A percentile compares a stretch with the other conserved stretches of the same genome.
phyloP scores from a whole-genome alignment of 179 eudicot genomes.

The Sideroxylon spinosum region DNA sequence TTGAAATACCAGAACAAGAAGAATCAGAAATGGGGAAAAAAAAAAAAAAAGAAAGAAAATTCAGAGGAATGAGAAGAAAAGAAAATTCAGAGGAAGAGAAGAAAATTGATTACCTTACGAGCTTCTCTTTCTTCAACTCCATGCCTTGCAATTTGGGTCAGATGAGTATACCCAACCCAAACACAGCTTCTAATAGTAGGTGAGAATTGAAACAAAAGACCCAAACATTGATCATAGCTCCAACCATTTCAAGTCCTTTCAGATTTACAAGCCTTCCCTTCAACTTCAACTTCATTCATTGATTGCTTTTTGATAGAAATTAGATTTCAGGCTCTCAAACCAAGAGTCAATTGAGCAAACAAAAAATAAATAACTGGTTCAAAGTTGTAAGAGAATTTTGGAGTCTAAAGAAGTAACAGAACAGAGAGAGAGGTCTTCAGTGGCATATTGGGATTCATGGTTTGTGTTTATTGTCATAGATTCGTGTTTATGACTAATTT shows the following conservation, averaged over 20 bases:
- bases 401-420: neutral
- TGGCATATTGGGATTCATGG: no score
- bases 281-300: neutral
- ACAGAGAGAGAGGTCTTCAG: no score
- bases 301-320: neutral
- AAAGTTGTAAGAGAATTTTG: neutral
- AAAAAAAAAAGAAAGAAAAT: neutral
- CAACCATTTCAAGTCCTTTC: neutral
- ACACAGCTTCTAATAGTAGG: neutral
- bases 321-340: neutral
- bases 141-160: conserved; percentile 15
- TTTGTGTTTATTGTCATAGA: no score
- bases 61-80: no score
- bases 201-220: neutral
- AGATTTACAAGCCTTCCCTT: neutral
- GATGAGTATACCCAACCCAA: neutral
- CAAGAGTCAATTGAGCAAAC: neutral
- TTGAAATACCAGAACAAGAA: neutral
- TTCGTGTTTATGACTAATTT: no score
- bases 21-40: neutral
- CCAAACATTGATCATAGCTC: neutral
- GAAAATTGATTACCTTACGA: conserved; percentile 28
- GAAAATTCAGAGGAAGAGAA: no score
- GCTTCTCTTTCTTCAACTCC: conserved; percentile 34
- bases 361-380: neutral